Percentiles rank a stretch among this genome's conserved stretches.
These are phyloP conservation scores for Vanrija humicola DNA, from an alignment of 1,284 basidiomycete species.

Conservation along the genomic window DNA sequence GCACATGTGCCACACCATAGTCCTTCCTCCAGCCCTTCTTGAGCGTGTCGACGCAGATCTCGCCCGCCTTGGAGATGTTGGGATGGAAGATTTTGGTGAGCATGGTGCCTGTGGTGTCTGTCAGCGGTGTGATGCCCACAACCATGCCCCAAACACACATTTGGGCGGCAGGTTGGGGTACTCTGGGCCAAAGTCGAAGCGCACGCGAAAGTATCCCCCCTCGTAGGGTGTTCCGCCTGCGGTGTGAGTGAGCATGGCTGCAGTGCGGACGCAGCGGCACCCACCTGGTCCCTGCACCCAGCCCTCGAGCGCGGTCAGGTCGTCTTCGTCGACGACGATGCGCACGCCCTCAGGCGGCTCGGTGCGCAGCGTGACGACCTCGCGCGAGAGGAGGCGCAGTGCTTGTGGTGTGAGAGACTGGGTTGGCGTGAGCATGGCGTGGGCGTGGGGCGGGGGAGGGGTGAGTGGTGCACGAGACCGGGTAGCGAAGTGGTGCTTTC, in stretches of 20 bases:
- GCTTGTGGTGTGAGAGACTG: slow-evolving; percentile 51
- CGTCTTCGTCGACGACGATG: slow-evolving; percentile 71
- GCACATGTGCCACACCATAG: slow-evolving; percentile 86
- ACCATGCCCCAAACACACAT: slow-evolving; percentile 57
- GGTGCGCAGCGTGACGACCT: slow-evolving; percentile 70
- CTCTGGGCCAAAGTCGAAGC: slow-evolving; percentile 77
- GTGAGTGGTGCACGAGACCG: not conserved
- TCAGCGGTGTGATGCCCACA: not conserved
- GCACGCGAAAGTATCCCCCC: slow-evolving; percentile 82
- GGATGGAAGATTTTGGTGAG: slow-evolving; percentile 94
- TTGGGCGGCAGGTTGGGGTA: slow-evolving; percentile 87
- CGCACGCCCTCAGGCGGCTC: slow-evolving; percentile 84
- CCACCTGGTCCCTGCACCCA: slow-evolving; percentile 47
- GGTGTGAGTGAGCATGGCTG: not conserved
- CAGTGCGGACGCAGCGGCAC: not conserved
- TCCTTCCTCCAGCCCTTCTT: slow-evolving; percentile 94
- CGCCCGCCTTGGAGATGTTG: slow-evolving; percentile 81
- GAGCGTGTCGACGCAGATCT: slow-evolving; percentile 95
- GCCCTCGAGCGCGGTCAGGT: slow-evolving; percentile 51
- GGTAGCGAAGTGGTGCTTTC: too few species aligned
- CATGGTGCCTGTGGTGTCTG: slow-evolving; percentile 64
- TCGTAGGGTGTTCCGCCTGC: slow-evolving; percentile 85
- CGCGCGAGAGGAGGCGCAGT: slow-evolving; percentile 63
- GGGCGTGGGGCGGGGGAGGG: too few species aligned
- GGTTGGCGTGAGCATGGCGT: slow-evolving; percentile 21